These are phyloP conservation scores for Boletus coccyginus DNA, from an alignment of 768 basidiomycete genomes.

Conservation along the genomic window DNA sequence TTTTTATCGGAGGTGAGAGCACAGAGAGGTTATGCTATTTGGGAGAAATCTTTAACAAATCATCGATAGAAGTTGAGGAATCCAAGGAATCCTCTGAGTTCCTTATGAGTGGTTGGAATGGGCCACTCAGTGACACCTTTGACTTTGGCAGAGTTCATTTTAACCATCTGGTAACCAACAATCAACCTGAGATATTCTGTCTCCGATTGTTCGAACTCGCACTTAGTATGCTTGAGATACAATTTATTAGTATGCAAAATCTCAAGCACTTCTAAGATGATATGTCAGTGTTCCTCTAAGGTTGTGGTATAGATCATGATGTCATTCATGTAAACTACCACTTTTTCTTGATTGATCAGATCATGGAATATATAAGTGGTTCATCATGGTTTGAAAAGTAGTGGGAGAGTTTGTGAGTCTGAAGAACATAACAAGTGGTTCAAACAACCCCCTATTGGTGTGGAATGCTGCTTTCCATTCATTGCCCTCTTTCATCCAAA, in stretches of 20 bases:
- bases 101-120: fast-evolving
- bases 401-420: neutral
- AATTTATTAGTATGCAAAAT: neutral
- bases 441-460: neutral
- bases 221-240: neutral
- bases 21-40: neutral
- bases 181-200: neutral
- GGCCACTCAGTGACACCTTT: neutral
- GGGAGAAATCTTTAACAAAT: neutral
- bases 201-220: neutral
- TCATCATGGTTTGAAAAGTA: neutral
- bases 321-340: constrained; percentile 37
- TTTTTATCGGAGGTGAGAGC: neutral
- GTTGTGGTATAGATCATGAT: constrained; percentile 35
- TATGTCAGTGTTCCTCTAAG: constrained; percentile 27
- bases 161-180: neutral
- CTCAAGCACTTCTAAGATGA: neutral
- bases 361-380: neutral
- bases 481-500: constrained; percentile 26
- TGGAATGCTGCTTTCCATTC: constrained; percentile 35
- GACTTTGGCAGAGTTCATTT: neutral
- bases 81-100: neutral
- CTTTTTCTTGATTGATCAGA: neutral
- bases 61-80: neutral
- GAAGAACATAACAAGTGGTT: neutral